Evolutionary conservation across 2,329 filamentous ascomycete genomes (phyloP).

Genomic region (Xylariaceae sp.): DNA sequence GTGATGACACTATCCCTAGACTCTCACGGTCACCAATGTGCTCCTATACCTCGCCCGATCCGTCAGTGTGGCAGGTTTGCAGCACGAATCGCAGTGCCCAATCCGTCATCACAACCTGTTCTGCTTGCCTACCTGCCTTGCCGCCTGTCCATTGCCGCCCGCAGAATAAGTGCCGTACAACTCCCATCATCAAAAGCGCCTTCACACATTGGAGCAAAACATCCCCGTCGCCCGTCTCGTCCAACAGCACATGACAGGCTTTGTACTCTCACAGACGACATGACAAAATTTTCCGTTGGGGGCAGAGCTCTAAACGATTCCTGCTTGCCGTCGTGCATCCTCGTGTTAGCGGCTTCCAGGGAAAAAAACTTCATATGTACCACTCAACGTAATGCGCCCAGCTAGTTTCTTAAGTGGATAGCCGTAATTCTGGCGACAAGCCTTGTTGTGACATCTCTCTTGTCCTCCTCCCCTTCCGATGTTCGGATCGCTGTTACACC

Average conservation of each 20-base stretch:
- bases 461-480: not conserved
- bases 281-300: not conserved
- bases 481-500: not conserved
- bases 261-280: not conserved
- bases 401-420: not conserved
- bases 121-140: not conserved
- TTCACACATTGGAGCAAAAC: slow-evolving; percentile 3
- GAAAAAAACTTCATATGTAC: not conserved
- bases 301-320: not conserved
- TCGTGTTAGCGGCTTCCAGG: not conserved
- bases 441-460: not conserved
- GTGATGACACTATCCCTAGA: not conserved
- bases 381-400: not conserved
- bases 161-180: slow-evolving; percentile 5
- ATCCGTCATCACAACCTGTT: not conserved
- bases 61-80: not conserved
- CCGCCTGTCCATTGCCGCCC: not conserved
- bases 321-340: not conserved
- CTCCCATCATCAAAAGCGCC: slow-evolving; percentile 3
- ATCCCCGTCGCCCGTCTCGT: not conserved
- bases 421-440: not conserved
- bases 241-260: slow-evolving; percentile 2
- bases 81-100: slow-evolving; percentile 4
- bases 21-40: not conserved
- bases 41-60: slow-evolving; percentile 3